These are phyloP conservation scores for Magnaporthiopsis incrustans DNA, from an alignment of 2,329 filamentous ascomycete genomes.

Conservation along the genomic window DNA sequence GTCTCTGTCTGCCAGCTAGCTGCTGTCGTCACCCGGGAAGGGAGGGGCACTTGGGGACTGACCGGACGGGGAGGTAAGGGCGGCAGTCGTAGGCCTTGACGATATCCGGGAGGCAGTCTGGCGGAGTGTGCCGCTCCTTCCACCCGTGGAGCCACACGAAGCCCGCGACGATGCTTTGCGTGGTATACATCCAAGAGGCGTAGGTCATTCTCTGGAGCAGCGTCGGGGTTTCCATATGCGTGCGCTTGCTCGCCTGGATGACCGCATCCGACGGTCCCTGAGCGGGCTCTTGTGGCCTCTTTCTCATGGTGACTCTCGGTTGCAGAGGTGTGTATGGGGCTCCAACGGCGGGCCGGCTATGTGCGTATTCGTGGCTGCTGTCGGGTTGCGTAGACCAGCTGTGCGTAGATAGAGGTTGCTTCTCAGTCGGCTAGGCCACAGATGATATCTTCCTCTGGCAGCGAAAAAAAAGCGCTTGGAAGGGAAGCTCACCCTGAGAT, in stretches of 20 bases:
- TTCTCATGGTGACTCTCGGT: neutral
- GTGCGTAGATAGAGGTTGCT: neutral
- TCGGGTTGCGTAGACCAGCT: slow-evolving; percentile 1
- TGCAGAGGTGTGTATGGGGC: neutral
- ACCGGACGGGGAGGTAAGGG: slow-evolving; percentile 26
- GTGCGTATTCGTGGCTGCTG: slow-evolving; percentile 2
- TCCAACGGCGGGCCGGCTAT: neutral
- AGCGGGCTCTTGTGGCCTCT: neutral
- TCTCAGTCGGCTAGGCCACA: neutral
- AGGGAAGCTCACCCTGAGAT: slow-evolving; percentile 3
- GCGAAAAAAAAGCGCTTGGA: neutral
- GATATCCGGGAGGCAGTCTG: slow-evolving; percentile 20
- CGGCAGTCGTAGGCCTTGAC: slow-evolving; percentile 27
- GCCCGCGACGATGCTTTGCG: slow-evolving; percentile 2
- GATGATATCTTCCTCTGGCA: neutral
- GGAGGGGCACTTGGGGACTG: slow-evolving; percentile 2
- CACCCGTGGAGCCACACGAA: slow-evolving; percentile 17
- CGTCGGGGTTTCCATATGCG: slow-evolving; percentile 1
- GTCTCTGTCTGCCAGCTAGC: neutral
- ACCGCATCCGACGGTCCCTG: neutral
- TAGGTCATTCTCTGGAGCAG: slow-evolving; percentile 4
- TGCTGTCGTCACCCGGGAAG: neutral
- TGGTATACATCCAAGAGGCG: slow-evolving; percentile 3
- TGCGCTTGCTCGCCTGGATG: neutral
- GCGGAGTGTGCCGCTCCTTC: slow-evolving; percentile 21